Base-by-base conservation (phyloP, 1,139 yeast genomes). In the Magnusiomyces magnusii region DNA sequence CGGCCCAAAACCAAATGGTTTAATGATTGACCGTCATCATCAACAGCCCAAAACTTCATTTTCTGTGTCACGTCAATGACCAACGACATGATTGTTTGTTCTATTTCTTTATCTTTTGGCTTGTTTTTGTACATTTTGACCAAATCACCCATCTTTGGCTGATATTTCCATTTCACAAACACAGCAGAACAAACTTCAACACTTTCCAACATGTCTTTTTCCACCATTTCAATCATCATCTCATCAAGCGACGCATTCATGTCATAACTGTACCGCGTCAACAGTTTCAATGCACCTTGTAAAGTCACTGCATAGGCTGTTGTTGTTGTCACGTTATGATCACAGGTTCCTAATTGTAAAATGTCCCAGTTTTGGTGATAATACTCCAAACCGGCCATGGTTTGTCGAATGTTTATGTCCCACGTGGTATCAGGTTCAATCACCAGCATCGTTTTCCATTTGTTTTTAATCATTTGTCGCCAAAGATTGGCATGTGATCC, bases 301-400 rank as follows among this genome's bases (percentile, higher is more conserved):
- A 44, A 60, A n/a, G 63, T 42, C 23, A 64, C 47, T 5, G 64
- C 66, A 41, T 64, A 64, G 7, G 62, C 66, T 28, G 62, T 61
- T 9, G 65, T 62, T 9, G 13, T 10, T 21, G n/a, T 23, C 9
- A 31, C 7, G 7, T 21, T 47, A 70, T 71, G 61, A 71, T 72
- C 23, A 71, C 75, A 2, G 64, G 71, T 7, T 66, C 67, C 17
- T 63, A 65, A 41, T 64, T 69, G 47, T 71, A 75, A 10, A 75
- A 72, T 62, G 73, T 72, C 42, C 73, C 75, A 23, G 69, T 72
- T 54, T 70, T 72, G 75, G 72, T 60, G 69, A 71, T 15, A 71
- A 72, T 60, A 66, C 71, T 65, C 75, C 9, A 19, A 31, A 23
- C 27, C 10, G 2, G 24, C 42, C 53, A 51, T 51, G 24, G 31